These are phyloP conservation scores for Paramecium sonneborni DNA, from an alignment of 73 alveolate genomes.

Conservation along the genomic window DNA sequence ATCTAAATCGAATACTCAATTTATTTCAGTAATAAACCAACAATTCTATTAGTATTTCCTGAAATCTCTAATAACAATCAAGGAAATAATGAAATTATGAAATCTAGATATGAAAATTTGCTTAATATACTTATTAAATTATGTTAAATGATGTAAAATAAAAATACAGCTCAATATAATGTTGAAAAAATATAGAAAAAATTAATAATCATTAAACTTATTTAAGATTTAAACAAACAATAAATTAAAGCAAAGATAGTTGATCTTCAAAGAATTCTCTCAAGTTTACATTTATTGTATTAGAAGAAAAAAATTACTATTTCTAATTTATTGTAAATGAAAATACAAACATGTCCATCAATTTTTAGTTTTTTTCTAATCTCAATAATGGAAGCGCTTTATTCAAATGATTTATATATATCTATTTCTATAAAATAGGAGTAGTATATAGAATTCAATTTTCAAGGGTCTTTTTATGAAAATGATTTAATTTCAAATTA, in stretches of 20 bases:
- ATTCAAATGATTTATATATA: not conserved
- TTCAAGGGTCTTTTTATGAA: not conserved
- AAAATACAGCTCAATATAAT: no score
- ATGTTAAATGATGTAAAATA: not conserved
- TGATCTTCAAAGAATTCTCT: not conserved
- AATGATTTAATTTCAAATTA: not conserved
- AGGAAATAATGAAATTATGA: not conserved
- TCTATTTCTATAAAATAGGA: not conserved
- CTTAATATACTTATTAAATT: not conserved
- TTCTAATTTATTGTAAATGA: not conserved
- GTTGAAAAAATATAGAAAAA: not conserved
- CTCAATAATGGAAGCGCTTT: not conserved
- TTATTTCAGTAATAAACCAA: slow-evolving; percentile 1
- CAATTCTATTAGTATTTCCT: not conserved
- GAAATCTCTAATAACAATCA: not conserved
- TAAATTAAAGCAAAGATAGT: not conserved
- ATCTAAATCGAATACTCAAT: not conserved
- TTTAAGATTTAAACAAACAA: not conserved
- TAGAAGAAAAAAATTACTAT: not conserved
- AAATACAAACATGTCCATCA: not conserved
- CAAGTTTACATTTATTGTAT: not conserved
- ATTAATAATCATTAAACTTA: not conserved
- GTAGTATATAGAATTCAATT: not conserved
- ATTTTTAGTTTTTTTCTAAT: not conserved
- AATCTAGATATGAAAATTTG: not conserved